Evolutionary conservation across 2,329 filamentous ascomycete species (phyloP), one percentile per base, ranked within the genome.

Genomic region (Aureobasidium sp.): DNA sequence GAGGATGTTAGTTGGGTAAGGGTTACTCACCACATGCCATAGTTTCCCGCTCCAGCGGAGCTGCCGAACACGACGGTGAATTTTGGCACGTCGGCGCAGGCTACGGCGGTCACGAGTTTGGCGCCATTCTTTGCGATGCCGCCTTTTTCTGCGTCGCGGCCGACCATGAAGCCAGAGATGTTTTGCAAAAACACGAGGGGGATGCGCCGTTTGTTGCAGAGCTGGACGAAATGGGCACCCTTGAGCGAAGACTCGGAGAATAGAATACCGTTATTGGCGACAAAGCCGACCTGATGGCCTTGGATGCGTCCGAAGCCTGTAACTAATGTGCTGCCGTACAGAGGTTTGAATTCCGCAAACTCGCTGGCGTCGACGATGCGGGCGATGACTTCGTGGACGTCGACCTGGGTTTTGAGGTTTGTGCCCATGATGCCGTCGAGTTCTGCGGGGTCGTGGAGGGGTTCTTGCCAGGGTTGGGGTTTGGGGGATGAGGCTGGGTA

Each of bases 111-210:
- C 29, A 97, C 94, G 19, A 99, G 84, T 77, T 99, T 97, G 6
- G 94, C 94, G 42, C 94, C 94, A 70, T 97, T 95, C 80, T 97
- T 97, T 59, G 94, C 94, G 67, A 99, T 97, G 13, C 94, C 94
- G 57, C 93, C 93, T 59, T 88, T 87, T 76, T 99, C 94, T 0
- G 93, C 91, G 68, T 94, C 90, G 19, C 85, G 83, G 45, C 94
- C 94, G 33, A 99, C 94, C 94, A 99, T 99, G 82, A 99, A 99
- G 45, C 94, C 94, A 6, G 86, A 87, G 71, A 99, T 97, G 74
- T 99, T 97, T 73, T 99, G 94, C 21, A 99, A 78, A 76, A 97
- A 97, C 54, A 97, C 81, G 10, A 97, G 79, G 0, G 94, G 93
- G 60, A 97, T 89, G 58, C 89, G 85, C 60, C 94, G 87, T 74